phyloP scores from a whole-genome alignment of 805 yeast genomes.

The Yueomyces sinensis region DNA sequence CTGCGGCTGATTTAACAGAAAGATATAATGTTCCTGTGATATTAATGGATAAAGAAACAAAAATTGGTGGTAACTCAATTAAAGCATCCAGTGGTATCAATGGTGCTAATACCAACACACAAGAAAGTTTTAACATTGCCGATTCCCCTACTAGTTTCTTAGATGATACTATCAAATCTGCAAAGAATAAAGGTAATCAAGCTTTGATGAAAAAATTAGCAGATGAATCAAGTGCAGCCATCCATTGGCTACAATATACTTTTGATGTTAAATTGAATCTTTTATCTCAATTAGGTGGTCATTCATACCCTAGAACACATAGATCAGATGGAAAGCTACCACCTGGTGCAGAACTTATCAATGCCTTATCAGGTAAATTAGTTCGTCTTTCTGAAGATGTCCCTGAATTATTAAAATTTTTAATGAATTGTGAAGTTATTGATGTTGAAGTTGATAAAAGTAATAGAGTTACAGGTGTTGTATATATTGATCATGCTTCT shows the following conservation, averaged over 20 bases:
- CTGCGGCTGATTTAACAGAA: slow-evolving; percentile 27
- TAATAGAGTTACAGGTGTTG: slow-evolving; percentile 29
- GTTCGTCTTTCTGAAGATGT: slow-evolving; percentile 20
- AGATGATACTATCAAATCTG: slow-evolving; percentile 55
- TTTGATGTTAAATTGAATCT: slow-evolving; percentile 51
- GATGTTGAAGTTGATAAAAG: slow-evolving; percentile 19
- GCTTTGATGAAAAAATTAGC: slow-evolving; percentile 46
- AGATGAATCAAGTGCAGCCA: slow-evolving; percentile 49
- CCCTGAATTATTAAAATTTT: slow-evolving; percentile 23
- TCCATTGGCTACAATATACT: slow-evolving; percentile 58
- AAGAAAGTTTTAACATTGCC: slow-evolving; percentile 31
- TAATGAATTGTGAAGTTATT: slow-evolving; percentile 28
- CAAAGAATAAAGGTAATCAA: slow-evolving; percentile 46
- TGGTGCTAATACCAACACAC: slow-evolving; percentile 61
- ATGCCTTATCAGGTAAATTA: slow-evolving; percentile 29
- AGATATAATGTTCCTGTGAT: slow-evolving; percentile 29
- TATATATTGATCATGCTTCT: slow-evolving; percentile 20
- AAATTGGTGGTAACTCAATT: slow-evolving; percentile 45
- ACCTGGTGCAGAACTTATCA: slow-evolving; percentile 47
- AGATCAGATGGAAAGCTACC: slow-evolving; percentile 50
- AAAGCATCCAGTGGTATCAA: slow-evolving; percentile 54
- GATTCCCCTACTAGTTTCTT: slow-evolving; percentile 51
- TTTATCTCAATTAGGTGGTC: slow-evolving; percentile 74
- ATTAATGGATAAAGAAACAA: slow-evolving; percentile 34
- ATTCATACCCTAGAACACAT: slow-evolving; percentile 69